Conservation (phyloP, 257 asterid genomes). For the Vinca minor region DNA sequence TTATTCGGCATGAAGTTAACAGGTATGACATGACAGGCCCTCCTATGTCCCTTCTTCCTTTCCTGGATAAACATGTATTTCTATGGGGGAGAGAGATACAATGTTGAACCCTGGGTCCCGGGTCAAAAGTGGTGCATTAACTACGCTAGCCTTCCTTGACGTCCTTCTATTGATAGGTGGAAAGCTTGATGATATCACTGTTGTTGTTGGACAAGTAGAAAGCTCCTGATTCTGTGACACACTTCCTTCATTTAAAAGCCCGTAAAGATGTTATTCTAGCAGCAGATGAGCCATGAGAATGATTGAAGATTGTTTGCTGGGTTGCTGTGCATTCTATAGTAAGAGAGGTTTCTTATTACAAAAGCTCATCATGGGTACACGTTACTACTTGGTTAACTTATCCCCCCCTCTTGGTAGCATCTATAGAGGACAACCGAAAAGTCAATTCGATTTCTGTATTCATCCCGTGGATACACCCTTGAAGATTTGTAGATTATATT, state of each 20-base stretch:
- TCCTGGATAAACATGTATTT: neutral
- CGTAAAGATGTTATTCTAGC: neutral
- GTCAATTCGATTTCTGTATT: no score
- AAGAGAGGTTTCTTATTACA: neutral
- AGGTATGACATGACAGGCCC: conserved; percentile 32
- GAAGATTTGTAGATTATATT: no score
- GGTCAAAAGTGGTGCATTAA: no score
- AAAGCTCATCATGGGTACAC: neutral
- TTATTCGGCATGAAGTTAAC: conserved; percentile 66
- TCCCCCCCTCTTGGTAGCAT: no score
- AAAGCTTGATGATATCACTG: conserved; percentile 75
- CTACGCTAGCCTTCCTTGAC: no score
- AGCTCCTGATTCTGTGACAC: conserved; percentile 32
- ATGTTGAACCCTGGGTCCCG: no score
- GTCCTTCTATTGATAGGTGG: conserved; percentile 43
- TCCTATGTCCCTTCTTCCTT: neutral
- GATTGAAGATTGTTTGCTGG: neutral
- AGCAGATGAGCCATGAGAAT: neutral
- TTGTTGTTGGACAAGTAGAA: conserved; percentile 54
- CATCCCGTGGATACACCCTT: no score
- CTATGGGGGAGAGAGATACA: no score
- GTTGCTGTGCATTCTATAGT: neutral
- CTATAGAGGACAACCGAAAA: no score
- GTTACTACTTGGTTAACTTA: neutral
- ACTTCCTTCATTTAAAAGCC: neutral